Evolutionary conservation across 1,284 basidiomycete species (phyloP), one percentile per base, ranked within the genome.

Genomic region (Irpex rosettiformis): DNA sequence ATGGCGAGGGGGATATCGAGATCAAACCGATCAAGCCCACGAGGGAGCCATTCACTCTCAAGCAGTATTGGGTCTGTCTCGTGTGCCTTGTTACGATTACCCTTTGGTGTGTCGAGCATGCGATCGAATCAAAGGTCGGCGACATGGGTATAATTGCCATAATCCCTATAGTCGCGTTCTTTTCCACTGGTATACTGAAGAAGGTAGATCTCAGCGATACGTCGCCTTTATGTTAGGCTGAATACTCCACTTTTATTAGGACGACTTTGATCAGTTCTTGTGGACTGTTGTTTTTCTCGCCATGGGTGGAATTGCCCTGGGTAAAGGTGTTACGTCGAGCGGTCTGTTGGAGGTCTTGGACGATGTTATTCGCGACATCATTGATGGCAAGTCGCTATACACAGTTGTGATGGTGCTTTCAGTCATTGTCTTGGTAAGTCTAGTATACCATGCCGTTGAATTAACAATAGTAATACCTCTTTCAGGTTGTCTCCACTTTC

Each of bases 71-170:
- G 83, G 96, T 99, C 18, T 79, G 87, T 0, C 79, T 88, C 56
- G 88, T 99, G 22, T 95, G 92, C 60, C 64, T 94, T n/a, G 72
- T 83, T 45, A 99, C 96, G 1, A 99, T 99, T 64, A 82, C 70
- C 7, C 75, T 99, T 53, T 98, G 96, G 96, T 97, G 94, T 70
- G 72, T 94, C 30, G 96, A 93, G 67, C 91, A 93, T 70, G 78
- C 80, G 67, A 84, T 99, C 60, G 87, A 97, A 70, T 74, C 78
- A 21, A 77, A 79, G 48, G 79, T 99, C 1, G 97, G 97, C 10
- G 96, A 99, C 72, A 99, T 99, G 96, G 95, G 96, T 24, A 83
- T 98, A 66, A 96, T 99, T 66, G 96, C 96, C 0, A 89, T 99
- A 64, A 81, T 99, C 37, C 97, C 96, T 0, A 83, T 99, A 60